Evolutionary conservation across 345 rosid genomes (phyloP).

Genomic region (Diplotaxis tenuifolia): DNA sequence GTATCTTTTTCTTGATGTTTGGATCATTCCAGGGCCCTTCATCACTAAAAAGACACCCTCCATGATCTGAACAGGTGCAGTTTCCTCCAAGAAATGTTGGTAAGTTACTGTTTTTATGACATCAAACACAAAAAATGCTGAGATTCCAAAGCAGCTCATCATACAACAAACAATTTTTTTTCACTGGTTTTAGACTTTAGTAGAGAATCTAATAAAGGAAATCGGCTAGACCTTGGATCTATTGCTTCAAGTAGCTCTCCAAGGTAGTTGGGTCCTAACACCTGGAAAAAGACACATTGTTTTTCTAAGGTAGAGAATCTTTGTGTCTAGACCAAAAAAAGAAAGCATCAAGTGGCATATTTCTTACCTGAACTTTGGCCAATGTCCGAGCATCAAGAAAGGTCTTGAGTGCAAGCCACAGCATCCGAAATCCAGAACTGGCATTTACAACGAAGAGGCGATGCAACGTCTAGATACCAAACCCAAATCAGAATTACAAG

Average conservation of each 20-base stretch:
- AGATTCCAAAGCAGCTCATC: not conserved
- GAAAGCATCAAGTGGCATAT: constrained; percentile 20
- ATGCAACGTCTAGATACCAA: constrained; percentile 63
- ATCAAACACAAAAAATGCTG: not conserved
- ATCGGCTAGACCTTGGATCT: constrained; percentile 40
- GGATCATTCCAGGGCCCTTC: constrained; percentile 94
- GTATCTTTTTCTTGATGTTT: constrained; percentile 48
- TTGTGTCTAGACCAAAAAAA: not conserved
- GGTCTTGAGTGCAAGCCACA: constrained; percentile 93
- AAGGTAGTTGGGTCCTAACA: constrained; percentile 73
- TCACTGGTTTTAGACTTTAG: not conserved
- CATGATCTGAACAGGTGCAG: constrained; percentile 65
- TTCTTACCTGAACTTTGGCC: constrained; percentile 69
- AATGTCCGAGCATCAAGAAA: constrained; percentile 82
- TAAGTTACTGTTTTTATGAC: constrained; percentile 61
- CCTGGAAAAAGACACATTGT: too few species aligned
- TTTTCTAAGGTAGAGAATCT: too few species aligned
- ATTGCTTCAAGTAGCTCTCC: constrained; percentile 68
- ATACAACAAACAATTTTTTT: not conserved
- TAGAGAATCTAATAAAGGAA: not conserved
- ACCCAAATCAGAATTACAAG: not conserved
- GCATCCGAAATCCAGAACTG: constrained; percentile 82
- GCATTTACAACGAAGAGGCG: constrained; percentile 85
- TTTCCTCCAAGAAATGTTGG: constrained; percentile 93
- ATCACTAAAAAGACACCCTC: constrained; percentile 83